Evolutionary conservation across 176 grass and related monocot genomes (phyloP), one percentile per base, ranked within the genome.

Genomic region (Triticum urartu): DNA sequence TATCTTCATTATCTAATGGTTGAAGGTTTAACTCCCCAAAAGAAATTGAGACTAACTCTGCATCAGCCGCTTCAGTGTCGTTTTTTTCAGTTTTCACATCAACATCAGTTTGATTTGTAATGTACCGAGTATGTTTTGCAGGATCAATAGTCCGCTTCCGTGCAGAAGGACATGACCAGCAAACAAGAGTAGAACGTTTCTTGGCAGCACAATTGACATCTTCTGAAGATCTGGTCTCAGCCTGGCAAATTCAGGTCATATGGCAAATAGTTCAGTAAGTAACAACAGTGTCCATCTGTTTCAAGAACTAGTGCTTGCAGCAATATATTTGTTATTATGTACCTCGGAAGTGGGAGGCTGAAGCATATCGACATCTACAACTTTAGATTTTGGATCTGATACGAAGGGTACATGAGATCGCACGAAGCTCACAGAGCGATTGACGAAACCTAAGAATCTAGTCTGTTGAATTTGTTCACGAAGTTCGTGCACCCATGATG

Each of bases 401-500:
- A 89, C 9, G 2, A 89, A 94, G 63, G 94, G 94, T 45, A 94
- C 84, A 77, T 94, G 94, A 64, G 92, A 94, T 78, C 92, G 89
- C 69, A 97, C 79, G 83, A 92, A 90, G 59, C 88, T 91, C 58
- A 94, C 94, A 0, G 92, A 97, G 78, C 92, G 87, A 67, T 94
- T 94, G 17, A 92, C 83, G 17, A 90, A 87, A 73, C 92, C 92
- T 50, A 97, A 90, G 77, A 97, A 97, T 88, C 90, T 94, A 40
- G 92, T 97, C 66, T 83, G 82, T 42, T 97, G 86, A 77, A 97
- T 97, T 45, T 94, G 92, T 78, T 80, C 88, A 35, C 88, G 90
- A 75, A 97, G 89, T 85, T 97, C 94, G 68, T 75, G 90, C 77
- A 90, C 81, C 94, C 94, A 97, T 67, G 88, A 89, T 72, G 94